Conservation (phyloP, 495 filamentous ascomycete genomes). For the Lasiosphaeria miniovina region DNA sequence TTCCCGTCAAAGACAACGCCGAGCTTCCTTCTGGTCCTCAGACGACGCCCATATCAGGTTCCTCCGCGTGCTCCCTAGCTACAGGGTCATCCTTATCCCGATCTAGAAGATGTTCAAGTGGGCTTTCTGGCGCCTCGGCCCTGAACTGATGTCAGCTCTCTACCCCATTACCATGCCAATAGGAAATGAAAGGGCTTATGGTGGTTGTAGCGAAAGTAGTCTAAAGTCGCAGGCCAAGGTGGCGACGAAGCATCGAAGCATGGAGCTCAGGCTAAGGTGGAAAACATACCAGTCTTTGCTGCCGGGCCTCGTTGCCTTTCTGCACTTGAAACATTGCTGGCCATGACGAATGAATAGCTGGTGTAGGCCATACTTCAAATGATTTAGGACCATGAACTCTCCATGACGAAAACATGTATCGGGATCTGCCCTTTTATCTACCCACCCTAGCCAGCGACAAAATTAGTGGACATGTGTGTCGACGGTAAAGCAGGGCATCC, state of each 20-base stretch:
- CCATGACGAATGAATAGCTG: constrained; percentile 86
- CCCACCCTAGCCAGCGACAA: constrained; percentile 83
- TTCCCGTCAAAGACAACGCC: too few relatives aligned
- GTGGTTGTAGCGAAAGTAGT: too few relatives aligned
- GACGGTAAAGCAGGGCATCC: constrained; percentile 75
- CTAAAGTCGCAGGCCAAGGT: too few relatives aligned
- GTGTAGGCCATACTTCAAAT: constrained; percentile 86
- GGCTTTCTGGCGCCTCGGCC: constrained; percentile 32
- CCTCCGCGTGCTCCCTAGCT: neutral
- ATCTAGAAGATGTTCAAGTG: constrained; percentile 47
- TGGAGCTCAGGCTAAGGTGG: too few relatives aligned
- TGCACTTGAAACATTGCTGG: constrained; percentile 73
- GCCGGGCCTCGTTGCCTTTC: constrained; percentile 50
- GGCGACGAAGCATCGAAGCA: too few relatives aligned
- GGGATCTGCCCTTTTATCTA: constrained; percentile 59
- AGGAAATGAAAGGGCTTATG: too few relatives aligned
- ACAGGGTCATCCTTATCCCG: constrained; percentile 18
- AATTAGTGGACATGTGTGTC: constrained; percentile 84
- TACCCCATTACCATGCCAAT: too few relatives aligned
- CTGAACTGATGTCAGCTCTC: neutral
- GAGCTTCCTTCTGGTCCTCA: too few relatives aligned
- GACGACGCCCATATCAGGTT: neutral
- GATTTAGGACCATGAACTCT: constrained; percentile 76
- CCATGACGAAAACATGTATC: constrained; percentile 76
- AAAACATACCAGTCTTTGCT: constrained; percentile 41